Base-by-base conservation (phyloP, 2,329 filamentous ascomycete genomes). In the Elsinoe fawcettii region DNA sequence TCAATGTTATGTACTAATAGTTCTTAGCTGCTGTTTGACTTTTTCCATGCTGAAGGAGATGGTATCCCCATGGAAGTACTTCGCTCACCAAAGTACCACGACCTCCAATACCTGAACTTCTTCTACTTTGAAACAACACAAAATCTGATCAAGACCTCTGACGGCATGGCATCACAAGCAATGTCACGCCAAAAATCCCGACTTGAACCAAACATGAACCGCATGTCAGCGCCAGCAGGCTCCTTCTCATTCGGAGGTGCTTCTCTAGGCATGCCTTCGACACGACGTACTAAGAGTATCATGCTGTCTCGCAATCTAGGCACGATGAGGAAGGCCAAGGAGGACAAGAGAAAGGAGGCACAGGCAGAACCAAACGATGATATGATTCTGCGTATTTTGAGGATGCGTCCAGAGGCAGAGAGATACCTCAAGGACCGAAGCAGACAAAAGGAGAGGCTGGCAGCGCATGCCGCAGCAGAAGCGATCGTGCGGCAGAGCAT, bases 81-180 rank as follows among this genome's bases (percentile, higher is more conserved):
- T 68, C 96, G 95, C 73, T 95, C 90, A 63, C 89, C 92, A 68
- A 99, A 99, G 80, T 99, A 96, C 77, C 91, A 96, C 76, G 93
- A 99, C 71, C 83, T 99, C 56, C 89, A 93, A 63, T 92, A 90
- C 61, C 81, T 99, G 61, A 95, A 96, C 75, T 99, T 97, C 79
- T 99, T 97, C 78, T 99, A 99, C 76, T 95, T 93, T 68, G 91
- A 97, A 66, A 82, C 87, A 30, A 95, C 90, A 1, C 88, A 95
- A 60, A 91, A 88, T 65, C 80, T 99, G 11, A 90, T 97, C 65
- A 87, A 92, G 53, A 95, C 90, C n/a, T 96, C 90, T 2, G 93
- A 99, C 72, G 83, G 89, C 57, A 99, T 99, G 88, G 92, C 91
- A 2, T 86, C 88, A 1, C 90, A 90, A 39, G 95, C 87, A 3